These are phyloP conservation scores for Oryza punctata DNA, from an alignment of 176 grass and related monocot genomes.

Conservation along the genomic window DNA sequence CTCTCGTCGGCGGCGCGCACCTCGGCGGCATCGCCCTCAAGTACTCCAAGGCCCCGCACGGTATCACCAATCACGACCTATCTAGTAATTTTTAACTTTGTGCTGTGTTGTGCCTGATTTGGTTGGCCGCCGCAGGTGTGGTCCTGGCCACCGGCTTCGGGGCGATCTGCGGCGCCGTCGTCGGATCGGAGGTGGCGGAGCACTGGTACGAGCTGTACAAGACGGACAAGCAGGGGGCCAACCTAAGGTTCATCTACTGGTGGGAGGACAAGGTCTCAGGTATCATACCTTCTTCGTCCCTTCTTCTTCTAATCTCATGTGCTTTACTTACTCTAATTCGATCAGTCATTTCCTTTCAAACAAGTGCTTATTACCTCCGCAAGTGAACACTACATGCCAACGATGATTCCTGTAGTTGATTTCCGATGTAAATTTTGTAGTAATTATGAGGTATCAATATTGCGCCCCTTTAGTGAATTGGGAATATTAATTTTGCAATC, in stretches of 20 bases:
- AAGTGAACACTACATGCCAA: not conserved
- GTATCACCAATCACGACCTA: conserved; percentile 31
- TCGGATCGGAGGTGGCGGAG: conserved; percentile 90
- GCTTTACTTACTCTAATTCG: not conserved
- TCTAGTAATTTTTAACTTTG: not conserved
- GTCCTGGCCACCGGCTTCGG: conserved; percentile 81
- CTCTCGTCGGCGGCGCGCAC: conserved; percentile 62
- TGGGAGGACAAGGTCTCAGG: conserved; percentile 99
- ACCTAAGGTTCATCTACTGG: conserved; percentile 98
- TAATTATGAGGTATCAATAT: not conserved
- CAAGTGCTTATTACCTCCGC: not conserved
- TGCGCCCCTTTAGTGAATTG: not conserved
- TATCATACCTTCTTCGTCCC: conserved; percentile 24
- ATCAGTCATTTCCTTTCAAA: not conserved
- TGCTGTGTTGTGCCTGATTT: not conserved
- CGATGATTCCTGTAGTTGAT: not conserved
- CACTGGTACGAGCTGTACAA: conserved; percentile 92
- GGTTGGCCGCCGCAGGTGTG: conserved; percentile 54
- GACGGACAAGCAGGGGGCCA: conserved; percentile 81
- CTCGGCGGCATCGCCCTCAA: conserved; percentile 77
- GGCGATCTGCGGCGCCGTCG: conserved; percentile 67
- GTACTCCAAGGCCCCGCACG: conserved; percentile 95
- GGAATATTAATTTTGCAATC: not conserved
- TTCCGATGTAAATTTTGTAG: not conserved
- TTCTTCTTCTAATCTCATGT: not conserved